phyloP scores from a whole-genome alignment of 1,284 basidiomycete species.

The Trichosporon asahii region DNA sequence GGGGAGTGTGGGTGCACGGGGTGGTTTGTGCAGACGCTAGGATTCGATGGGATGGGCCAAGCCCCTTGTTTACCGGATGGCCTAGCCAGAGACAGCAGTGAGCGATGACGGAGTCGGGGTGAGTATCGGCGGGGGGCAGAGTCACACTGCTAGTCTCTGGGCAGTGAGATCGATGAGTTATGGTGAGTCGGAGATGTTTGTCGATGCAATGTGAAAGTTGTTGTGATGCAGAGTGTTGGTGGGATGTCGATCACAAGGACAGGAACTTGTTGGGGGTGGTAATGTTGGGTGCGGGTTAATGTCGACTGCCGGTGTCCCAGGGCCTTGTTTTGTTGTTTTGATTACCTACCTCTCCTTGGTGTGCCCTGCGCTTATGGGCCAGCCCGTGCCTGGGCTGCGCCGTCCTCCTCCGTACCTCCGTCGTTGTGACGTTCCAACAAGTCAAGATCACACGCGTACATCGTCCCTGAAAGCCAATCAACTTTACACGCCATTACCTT shows the following conservation, averaged over 20 bases:
- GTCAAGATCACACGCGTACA: not conserved
- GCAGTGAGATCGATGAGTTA: not conserved
- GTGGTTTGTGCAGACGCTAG: not conserved
- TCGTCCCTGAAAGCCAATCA: not conserved
- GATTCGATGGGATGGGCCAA: conserved; percentile 7
- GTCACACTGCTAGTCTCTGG: not conserved
- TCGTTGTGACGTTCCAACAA: not conserved
- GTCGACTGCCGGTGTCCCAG: not conserved
- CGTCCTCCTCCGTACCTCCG: not conserved
- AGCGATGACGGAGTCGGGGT: not conserved
- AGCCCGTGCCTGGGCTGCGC: conserved; percentile 6
- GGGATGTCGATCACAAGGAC: not conserved
- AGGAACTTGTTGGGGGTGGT: not conserved
- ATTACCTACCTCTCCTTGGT: not conserved
- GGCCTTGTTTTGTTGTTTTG: conserved; percentile 2
- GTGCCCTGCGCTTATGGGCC: not conserved
- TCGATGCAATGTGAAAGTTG: not conserved
- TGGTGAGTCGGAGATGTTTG: not conserved
- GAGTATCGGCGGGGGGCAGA: not conserved
- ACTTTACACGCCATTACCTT: not conserved
- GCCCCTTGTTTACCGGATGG: conserved; percentile 4
- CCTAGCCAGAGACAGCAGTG: conserved; percentile 5
- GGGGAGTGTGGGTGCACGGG: not conserved
- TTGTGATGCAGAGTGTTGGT: not conserved
- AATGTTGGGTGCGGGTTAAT: conserved; percentile 7